Evolutionary conservation across 78 protist species (phyloP).

Genomic region (Dictyostelium firmibasis): DNA sequence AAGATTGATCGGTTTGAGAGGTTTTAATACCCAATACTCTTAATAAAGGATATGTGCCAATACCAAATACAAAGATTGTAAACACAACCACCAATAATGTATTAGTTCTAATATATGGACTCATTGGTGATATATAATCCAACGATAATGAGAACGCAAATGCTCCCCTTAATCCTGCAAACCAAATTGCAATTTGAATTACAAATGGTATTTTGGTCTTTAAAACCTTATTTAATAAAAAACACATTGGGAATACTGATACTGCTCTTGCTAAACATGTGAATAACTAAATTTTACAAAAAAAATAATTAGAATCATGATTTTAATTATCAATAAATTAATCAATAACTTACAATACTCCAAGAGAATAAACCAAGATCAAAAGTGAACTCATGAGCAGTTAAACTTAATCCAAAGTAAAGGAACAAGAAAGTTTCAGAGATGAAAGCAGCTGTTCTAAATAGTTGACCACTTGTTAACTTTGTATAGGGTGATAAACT

Average conservation of each 20-base stretch:
- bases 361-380: slow-evolving; percentile 35
- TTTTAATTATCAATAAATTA: no score
- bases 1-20: slow-evolving; percentile 41
- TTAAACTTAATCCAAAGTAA: slow-evolving; percentile 75
- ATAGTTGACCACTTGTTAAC: slow-evolving; percentile 52
- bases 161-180: slow-evolving; percentile 93
- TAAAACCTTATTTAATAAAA: slow-evolving; percentile 14
- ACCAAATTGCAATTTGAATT: slow-evolving; percentile 82
- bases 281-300: slow-evolving; percentile 6
- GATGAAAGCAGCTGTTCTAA: slow-evolving; percentile 80
- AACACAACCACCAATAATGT: slow-evolving; percentile 45
- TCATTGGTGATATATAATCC: slow-evolving; percentile 10
- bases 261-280: slow-evolving; percentile 40
- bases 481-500: slow-evolving; percentile 80
- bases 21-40: slow-evolving; percentile 61
- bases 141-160: slow-evolving; percentile 91
- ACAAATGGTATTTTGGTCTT: slow-evolving; percentile 43
- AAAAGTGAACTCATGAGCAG: slow-evolving; percentile 43
- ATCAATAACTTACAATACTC: slow-evolving; percentile 62
- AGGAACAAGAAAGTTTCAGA: slow-evolving; percentile 85
- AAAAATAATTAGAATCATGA: no score
- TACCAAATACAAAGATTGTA: slow-evolving; percentile 65
- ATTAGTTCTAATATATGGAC: slow-evolving; percentile 19
- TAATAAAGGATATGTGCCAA: slow-evolving; percentile 68
- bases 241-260: slow-evolving; percentile 68